A percentile compares a stretch with the other conserved stretches of the same genome.
These are phyloP conservation scores for Priceomyces carsonii DNA, from an alignment of 805 yeast genomes.

Conservation along the genomic window DNA sequence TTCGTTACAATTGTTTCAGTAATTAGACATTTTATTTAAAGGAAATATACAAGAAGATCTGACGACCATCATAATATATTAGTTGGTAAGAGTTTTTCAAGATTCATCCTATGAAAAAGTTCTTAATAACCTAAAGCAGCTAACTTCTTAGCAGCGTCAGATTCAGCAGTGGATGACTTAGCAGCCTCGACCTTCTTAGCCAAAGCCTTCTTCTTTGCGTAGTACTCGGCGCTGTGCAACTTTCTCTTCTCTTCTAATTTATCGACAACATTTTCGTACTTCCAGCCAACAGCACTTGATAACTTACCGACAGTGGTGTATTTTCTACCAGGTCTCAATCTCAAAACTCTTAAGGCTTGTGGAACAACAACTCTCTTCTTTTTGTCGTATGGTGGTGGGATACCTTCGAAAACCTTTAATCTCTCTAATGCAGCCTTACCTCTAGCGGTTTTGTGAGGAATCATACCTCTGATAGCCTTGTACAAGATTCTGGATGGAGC, in stretches of 20 bases:
- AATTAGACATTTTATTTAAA: conserved; percentile 6
- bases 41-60: conserved; percentile 6
- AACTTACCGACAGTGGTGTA: conserved; percentile 98
- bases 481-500: conserved; percentile 99
- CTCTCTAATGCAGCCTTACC: conserved; percentile 99
- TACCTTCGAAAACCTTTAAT: conserved; percentile 99
- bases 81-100: conserved; percentile 1
- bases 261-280: conserved; percentile 97
- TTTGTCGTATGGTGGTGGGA: conserved; percentile 99
- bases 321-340: conserved; percentile 99
- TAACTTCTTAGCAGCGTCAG: conserved; percentile 90
- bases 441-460: conserved; percentile 99
- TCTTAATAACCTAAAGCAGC: conserved; percentile 95
- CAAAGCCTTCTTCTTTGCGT: conserved; percentile 97
- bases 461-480: conserved; percentile 99
- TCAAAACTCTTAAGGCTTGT: conserved; percentile 97
- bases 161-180: conserved; percentile 80
- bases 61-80: conserved; percentile 6
- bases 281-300: conserved; percentile 98
- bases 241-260: conserved; percentile 99
- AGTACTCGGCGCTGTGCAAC: conserved; percentile 98
- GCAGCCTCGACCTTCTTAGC: conserved; percentile 90
- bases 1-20: conserved; percentile 1
- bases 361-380: conserved; percentile 99
- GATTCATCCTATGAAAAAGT: too few relatives aligned